Percentiles rank a stretch among this genome's conserved stretches.
Conservation (phyloP, 805 yeast genomes). For the Candida khao-thaluensis region DNA sequence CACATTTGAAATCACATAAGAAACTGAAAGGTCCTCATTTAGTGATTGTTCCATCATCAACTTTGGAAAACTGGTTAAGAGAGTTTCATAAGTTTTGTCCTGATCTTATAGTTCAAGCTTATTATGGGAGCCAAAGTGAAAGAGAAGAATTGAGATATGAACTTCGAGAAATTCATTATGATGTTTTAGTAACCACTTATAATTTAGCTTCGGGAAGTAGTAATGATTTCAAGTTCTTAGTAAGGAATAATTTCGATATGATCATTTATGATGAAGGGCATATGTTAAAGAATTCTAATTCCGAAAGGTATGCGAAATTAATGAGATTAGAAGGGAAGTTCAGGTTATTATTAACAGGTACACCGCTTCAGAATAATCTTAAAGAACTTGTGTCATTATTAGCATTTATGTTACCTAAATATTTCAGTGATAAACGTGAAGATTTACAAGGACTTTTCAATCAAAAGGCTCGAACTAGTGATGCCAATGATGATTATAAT, state of each 20-base stretch:
- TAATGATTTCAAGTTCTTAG: conserved; percentile 76
- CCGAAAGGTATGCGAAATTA: conserved; percentile 83
- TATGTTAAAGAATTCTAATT: conserved; percentile 83
- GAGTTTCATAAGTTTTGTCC: conserved; percentile 93
- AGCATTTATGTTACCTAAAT: conserved; percentile 83
- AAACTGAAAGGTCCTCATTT: conserved; percentile 72
- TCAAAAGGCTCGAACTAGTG: conserved; percentile 76
- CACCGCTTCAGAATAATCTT: conserved; percentile 93
- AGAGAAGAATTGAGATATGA: conserved; percentile 81
- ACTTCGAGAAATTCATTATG: conserved; percentile 59
- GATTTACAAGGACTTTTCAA: conserved; percentile 81
- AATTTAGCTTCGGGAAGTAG: conserved; percentile 86
- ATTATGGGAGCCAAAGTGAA: conserved; percentile 85
- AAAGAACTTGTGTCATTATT: conserved; percentile 86
- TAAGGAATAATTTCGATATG: conserved; percentile 73
- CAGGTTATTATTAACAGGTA: conserved; percentile 87
- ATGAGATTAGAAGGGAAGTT: conserved; percentile 85
- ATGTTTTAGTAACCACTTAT: conserved; percentile 93
- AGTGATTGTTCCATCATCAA: conserved; percentile 94
- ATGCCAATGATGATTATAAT: conserved; percentile 49
- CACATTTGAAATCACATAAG: conserved; percentile 73
- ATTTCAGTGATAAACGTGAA: conserved; percentile 78
- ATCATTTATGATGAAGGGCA: conserved; percentile 98
- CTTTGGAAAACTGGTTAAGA: conserved; percentile 95
- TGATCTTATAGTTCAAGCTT: conserved; percentile 76